Conservation (phyloP, 2,329 filamentous ascomycete species). For the Verticillium zaregamsianum region DNA sequence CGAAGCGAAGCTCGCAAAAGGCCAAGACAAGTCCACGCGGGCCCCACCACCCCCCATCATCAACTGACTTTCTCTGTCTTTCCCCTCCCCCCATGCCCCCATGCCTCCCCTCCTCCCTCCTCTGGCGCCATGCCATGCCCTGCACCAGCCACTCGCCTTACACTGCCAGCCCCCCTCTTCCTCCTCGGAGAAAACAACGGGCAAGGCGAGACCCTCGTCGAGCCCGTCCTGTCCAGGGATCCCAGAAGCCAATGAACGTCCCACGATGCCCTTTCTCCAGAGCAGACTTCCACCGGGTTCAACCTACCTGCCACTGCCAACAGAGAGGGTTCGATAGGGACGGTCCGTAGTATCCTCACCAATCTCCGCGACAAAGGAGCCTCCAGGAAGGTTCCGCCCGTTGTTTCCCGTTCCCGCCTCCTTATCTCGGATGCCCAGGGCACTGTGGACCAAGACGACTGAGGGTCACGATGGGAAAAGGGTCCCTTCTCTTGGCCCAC, state of each 20-base stretch:
- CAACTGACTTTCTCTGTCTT: constrained; percentile 9
- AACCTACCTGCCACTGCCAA: neutral
- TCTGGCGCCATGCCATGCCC: neutral
- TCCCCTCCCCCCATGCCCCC: constrained; percentile 4
- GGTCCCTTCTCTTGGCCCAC: neutral
- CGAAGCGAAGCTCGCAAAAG: constrained; percentile 8
- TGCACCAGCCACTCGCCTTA: constrained; percentile 9
- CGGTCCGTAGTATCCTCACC: neutral
- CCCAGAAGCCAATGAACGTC: constrained; percentile 6
- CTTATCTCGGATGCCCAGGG: neutral
- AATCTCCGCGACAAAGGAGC: neutral
- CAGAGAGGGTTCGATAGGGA: neutral
- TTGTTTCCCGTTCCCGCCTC: neutral
- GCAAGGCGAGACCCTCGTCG: neutral
- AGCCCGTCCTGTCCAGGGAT: constrained; percentile 6
- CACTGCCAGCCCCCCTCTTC: constrained; percentile 6
- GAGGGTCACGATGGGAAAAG: neutral
- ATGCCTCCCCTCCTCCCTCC: neutral
- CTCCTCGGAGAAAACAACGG: constrained; percentile 10
- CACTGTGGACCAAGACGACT: too few species aligned
- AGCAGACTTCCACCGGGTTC: neutral
- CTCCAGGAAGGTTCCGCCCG: neutral
- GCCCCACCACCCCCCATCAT: constrained; percentile 8
- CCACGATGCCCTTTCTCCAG: neutral
- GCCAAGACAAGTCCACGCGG: constrained; percentile 7